Base-by-base conservation (phyloP, 108 stramenopile genomes). In the Fragilaria crotonensis region DNA sequence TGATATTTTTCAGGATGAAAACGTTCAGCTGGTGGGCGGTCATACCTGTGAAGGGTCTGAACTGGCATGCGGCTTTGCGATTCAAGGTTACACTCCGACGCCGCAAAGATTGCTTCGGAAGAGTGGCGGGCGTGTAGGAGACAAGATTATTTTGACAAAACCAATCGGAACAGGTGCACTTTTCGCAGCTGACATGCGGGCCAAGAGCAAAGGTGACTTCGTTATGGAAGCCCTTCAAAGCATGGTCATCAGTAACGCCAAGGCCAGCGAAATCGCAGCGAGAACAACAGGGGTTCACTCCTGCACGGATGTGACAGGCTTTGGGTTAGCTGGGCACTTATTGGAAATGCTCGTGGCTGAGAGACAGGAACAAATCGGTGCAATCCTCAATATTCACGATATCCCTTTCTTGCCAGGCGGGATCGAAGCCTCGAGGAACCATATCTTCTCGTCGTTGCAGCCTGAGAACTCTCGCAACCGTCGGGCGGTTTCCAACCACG, bases 31-130 rank as follows among this genome's bases (percentile, higher is more conserved):
- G 9, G 72, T 78, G n/a, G 84, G 84, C 17, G 84, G 84, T 21
- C 84, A 86, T 68, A 82, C 84, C 11, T 77, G 72, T 52, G 82
- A 87, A 52, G 85, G 82, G 5, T 30, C 62, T 19, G 85, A 84
- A 33, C 58, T 79, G 1, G 67, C 79, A 3, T 62, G 76, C 27
- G 82, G 85, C 1, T 70, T 84, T 44, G 45, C 71, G 23, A 67
- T 81, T 7, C 79, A 46, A 22, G 81, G 81, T n/a, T 60, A 52
- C 45, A 64, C 58, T 9, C 26, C n/a, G 20, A 25, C 41, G 28
- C 21, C 33, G 1, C 26, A 49, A 18, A 45, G 41, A 9, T 41
- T 70, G 22, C 63, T 84, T 29, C 19, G 45, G 29, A 80, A 84
- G 62, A 60, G 69, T 9, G 73, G 73, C 18, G 63, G 72, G 3